Percentiles rank a stretch among this genome's conserved stretches.
These are phyloP conservation scores for Trapa bicornis DNA, from an alignment of 345 rosid species.

Conservation along the genomic window DNA sequence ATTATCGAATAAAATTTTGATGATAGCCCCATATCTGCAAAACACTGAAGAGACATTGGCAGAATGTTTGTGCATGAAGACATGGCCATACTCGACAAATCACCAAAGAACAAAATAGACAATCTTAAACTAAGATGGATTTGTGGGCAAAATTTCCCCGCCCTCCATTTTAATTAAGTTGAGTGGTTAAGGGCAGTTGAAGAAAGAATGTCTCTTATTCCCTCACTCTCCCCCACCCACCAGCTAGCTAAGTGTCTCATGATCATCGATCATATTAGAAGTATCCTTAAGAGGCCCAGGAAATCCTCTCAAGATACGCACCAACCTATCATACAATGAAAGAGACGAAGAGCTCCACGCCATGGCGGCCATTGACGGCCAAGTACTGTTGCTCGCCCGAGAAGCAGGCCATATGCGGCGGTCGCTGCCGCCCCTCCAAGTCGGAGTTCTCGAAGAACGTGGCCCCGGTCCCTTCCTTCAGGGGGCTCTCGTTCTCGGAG, in stretches of 20 bases:
- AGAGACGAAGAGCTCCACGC: conserved; percentile 19
- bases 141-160: not conserved
- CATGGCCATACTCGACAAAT: conserved; percentile 14
- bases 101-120: no score
- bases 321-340: not conserved
- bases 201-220: conserved; percentile 30
- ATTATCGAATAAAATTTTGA: not conserved
- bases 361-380: conserved; percentile 69
- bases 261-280: not conserved
- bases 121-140: no score
- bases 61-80: conserved; percentile 18
- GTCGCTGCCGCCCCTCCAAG: conserved; percentile 54
- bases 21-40: not conserved
- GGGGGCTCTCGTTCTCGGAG: conserved; percentile 59
- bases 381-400: conserved; percentile 59
- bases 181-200: conserved; percentile 98
- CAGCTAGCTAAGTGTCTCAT: not conserved
- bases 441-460: conserved; percentile 64
- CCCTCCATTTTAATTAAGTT: conserved; percentile 26
- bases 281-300: not conserved
- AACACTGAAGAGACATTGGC: not conserved
- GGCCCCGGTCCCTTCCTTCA: conserved; percentile 69
- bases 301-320: not conserved
- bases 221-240: not conserved
- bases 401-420: conserved; percentile 36